Evolutionary conservation across 345 rosid species (phyloP), one percentile per base, ranked within the genome.

Genomic region (Psidium guajava): DNA sequence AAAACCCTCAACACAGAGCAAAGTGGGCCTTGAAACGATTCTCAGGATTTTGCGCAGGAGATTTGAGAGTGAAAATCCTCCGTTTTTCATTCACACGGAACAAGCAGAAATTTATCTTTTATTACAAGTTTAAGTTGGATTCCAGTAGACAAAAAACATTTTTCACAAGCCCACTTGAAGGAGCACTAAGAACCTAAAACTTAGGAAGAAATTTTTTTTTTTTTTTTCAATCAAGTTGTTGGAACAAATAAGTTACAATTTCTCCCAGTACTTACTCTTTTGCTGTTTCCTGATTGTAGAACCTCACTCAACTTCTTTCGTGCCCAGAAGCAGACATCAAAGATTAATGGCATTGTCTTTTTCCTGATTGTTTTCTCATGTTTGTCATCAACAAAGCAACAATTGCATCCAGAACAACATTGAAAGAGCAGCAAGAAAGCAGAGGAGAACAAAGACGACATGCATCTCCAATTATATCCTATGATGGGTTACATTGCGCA

Each of bases 281-380:
- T n/a, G 40, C 10, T 14, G 14, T 27, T 13, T 27, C 9, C 40
- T 13, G 73, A 59, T 6, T 59, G 73, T 59, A 59, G 40, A 6
- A 36, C 0, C 0, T 0, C 18, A 13, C 0, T 0, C 18, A 13
- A 61, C 74, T 61, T 61, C 74, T 28, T 15, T 0, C 11, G 74
- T 2, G 0, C 74, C 4, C 74, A 14, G 28, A 28, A 13, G 74
- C 40, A 61, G 21, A 61, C 10, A 61, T 61, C 21, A 5, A 61
- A 47, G 16, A 61, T 28, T 28, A 61, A 6, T 3, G 40, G 74
- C 21, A 61, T 27, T 0, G 74, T 61, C 40, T 61, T 15, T 53
- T 64, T 64, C 77, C 40, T 20, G 24, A 8, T 64, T 16, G 77
- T 64, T 64, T 32, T 24, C 32, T 12, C 16, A n/a, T n/a, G 4